These are phyloP conservation scores for Patellifolia procumbens DNA, from an alignment of 179 eudicot genomes.

Conservation along the genomic window DNA sequence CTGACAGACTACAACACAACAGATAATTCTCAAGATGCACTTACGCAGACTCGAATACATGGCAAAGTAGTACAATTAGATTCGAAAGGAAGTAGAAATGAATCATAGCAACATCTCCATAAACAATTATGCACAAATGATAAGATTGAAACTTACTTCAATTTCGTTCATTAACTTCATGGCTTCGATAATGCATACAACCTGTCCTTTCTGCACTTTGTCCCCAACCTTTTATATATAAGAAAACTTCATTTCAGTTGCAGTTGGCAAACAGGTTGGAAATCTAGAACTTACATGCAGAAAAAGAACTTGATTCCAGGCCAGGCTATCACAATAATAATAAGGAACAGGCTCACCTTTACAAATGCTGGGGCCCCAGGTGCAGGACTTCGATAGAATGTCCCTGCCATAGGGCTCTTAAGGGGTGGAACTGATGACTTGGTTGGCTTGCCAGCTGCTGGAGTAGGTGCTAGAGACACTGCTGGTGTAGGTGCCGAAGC, in stretches of 20 bases:
- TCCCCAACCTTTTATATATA: conserved; percentile 66
- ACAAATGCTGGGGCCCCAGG: conserved; percentile 85
- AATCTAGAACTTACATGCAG: conserved; percentile 2
- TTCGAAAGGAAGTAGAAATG: neutral
- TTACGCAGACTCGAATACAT: neutral
- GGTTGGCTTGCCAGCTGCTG: conserved; percentile 50
- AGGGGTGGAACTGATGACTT: conserved; percentile 73
- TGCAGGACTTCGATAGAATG: conserved; percentile 81
- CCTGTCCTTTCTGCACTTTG: conserved; percentile 86
- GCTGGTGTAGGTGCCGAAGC: conserved; percentile 41
- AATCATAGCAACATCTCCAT: neutral
- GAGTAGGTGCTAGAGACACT: conserved; percentile 43
- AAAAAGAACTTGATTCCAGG: neutral
- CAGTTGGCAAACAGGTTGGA: neutral
- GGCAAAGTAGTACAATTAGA: neutral
- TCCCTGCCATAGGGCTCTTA: conserved; percentile 97
- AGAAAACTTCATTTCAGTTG: conserved; percentile 6
- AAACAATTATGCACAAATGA: neutral
- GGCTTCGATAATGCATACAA: conserved; percentile 92
- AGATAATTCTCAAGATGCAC: neutral
- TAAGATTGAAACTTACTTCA: conserved; percentile 53
- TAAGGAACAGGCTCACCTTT: conserved; percentile 44
- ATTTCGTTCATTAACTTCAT: conserved; percentile 97
- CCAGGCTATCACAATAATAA: neutral
- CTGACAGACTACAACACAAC: neutral